phyloP scores from a whole-genome alignment of 106 monocot species.

The Ottelia alismoides region DNA sequence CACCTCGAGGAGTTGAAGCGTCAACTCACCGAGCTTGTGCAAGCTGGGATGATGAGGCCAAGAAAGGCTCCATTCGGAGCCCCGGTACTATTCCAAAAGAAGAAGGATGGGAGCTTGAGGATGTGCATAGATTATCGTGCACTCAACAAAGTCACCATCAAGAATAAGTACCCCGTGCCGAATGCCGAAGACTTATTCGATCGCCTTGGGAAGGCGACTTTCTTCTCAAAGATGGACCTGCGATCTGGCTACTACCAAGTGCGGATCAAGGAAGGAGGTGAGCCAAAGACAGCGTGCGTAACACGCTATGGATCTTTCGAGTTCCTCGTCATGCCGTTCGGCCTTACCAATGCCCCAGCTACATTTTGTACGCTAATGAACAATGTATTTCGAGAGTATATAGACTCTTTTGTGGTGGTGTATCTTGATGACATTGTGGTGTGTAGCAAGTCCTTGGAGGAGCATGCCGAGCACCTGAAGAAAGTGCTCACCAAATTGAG shows the following conservation, averaged over 20 bases:
- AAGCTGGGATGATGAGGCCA: too few species aligned
- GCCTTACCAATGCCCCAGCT: background rate
- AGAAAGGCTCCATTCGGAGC: too few species aligned
- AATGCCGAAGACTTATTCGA: background rate
- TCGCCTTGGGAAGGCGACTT: background rate
- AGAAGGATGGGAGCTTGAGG: background rate
- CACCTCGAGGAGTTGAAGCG: too few species aligned
- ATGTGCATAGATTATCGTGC: background rate
- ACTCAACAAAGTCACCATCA: background rate
- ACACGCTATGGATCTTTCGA: slow-evolving; percentile 1
- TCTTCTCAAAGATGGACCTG: background rate
- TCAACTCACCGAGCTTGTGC: too few species aligned
- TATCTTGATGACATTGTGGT: slow-evolving; percentile 3
- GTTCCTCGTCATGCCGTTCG: slow-evolving; percentile 1
- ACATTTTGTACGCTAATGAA: slow-evolving; percentile 1
- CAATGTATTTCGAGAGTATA: background rate
- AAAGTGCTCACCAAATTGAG: background rate
- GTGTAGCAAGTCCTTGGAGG: background rate
- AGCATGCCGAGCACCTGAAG: background rate
- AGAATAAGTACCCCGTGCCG: background rate
- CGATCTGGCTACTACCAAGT: background rate
- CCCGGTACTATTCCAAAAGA: too few species aligned
- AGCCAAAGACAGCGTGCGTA: background rate
- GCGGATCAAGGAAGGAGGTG: background rate
- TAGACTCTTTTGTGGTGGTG: background rate